Evolutionary conservation across 306 rosid species (phyloP).

Genomic region (Dalbergia cultrata): DNA sequence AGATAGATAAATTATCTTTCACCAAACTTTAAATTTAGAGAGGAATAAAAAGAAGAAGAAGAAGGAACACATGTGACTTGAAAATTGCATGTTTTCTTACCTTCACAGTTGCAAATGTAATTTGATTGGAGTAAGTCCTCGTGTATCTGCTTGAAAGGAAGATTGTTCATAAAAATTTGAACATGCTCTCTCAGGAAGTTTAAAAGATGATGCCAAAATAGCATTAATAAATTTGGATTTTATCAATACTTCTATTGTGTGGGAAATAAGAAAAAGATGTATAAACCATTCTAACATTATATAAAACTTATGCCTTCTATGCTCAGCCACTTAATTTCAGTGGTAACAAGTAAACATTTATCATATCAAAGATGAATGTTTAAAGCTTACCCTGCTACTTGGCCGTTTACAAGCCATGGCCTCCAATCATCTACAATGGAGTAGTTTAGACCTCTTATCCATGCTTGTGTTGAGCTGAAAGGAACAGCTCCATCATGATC

Average conservation of each 20-base stretch:
- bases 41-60: neutral
- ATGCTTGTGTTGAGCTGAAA: conserved; percentile 55
- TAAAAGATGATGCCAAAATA: neutral
- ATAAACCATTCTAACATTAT: too few relatives aligned
- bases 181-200: neutral
- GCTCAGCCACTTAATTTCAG: neutral
- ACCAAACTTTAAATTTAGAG: neutral
- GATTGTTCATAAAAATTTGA: neutral
- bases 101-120: conserved; percentile 53
- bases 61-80: neutral
- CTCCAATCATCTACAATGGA: conserved; percentile 55
- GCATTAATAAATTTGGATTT: neutral
- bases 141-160: neutral
- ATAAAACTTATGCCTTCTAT: neutral
- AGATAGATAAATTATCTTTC: neutral
- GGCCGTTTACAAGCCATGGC: conserved; percentile 54
- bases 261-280: neutral
- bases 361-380: neutral
- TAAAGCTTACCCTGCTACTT: conserved; percentile 59
- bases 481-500: conserved; percentile 59
- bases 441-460: conserved; percentile 64
- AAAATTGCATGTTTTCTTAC: conserved; percentile 28
- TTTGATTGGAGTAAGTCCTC: conserved; percentile 45
- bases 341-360: neutral
- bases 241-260: too few relatives aligned